Conservation (phyloP, 257 asterid genomes). For the Nicotiana sylvestris region DNA sequence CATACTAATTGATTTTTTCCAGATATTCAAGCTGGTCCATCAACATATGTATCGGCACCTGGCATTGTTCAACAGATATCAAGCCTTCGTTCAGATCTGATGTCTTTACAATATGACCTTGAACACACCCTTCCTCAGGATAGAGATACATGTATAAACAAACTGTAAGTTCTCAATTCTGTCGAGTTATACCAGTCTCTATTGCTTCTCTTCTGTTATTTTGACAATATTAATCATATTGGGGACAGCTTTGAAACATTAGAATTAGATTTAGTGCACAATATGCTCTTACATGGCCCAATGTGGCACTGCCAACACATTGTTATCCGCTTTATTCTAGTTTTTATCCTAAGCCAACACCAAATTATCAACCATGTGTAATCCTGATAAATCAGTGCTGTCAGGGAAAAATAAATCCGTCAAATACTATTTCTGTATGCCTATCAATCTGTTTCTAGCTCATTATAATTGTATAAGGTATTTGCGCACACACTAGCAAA, state of each 20-base stretch:
- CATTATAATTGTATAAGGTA: not conserved
- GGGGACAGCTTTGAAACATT: not conserved
- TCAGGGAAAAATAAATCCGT: not conserved
- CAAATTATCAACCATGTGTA: not conserved
- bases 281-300: not conserved
- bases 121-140: constrained; percentile 94
- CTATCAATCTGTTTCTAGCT: not conserved
- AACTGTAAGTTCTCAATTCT: constrained; percentile 55
- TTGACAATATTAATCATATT: not conserved
- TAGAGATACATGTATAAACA: constrained; percentile 87
- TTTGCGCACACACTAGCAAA: not conserved
- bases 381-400: not conserved
- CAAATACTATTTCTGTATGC: not conserved
- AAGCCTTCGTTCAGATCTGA: constrained; percentile 78
- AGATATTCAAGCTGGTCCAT: constrained; percentile 92
- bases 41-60: constrained; percentile 92
- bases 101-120: constrained; percentile 82
- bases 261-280: not conserved
- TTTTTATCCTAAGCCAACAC: not conserved
- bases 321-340: not conserved
- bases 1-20: constrained; percentile 13
- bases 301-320: not conserved
- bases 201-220: not conserved
- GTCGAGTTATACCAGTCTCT: not conserved
- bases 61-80: constrained; percentile 92